phyloP scores from a whole-genome alignment of 805 yeast species.

The Metschnikowia matae region DNA sequence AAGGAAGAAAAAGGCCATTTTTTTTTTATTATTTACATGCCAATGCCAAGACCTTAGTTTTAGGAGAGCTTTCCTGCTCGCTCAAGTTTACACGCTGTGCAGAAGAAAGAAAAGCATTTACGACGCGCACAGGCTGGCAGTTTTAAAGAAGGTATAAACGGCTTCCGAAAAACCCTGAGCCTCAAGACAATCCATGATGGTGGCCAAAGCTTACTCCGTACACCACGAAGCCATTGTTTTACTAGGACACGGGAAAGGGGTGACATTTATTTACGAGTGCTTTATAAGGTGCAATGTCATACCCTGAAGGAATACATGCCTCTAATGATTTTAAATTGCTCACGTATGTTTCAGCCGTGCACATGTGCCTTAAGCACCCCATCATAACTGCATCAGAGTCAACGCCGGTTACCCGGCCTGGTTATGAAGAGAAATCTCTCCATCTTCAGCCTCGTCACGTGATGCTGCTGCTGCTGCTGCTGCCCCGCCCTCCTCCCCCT shows the following conservation, averaged over 20 bases:
- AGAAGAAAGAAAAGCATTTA: conserved; percentile 1
- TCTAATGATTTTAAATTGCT: not conserved
- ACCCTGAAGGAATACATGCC: not conserved
- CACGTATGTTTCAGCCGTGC: conserved; percentile 1
- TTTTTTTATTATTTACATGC: not conserved
- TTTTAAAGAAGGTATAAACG: conserved; percentile 2
- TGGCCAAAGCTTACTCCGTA: not conserved
- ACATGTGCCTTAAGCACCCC: not conserved
- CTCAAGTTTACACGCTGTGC: not conserved
- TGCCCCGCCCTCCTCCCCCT: no score
- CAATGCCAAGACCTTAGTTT: not conserved
- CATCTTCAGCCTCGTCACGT: not conserved
- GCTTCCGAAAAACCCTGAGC: not conserved
- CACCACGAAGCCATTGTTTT: not conserved
- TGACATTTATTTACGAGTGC: conserved; percentile 3
- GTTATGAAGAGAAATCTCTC: not conserved
- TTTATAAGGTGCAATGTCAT: not conserved
- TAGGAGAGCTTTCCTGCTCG: not conserved
- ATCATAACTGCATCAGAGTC: not conserved
- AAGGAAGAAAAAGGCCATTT: not conserved
- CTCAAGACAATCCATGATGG: not conserved
- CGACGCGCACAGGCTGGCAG: not conserved
- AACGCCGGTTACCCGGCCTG: not conserved
- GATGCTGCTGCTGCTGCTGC: no score
- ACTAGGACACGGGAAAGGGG: not conserved